These are phyloP conservation scores for Suillus subalutaceus DNA, from an alignment of 768 basidiomycete species.

Conservation along the genomic window DNA sequence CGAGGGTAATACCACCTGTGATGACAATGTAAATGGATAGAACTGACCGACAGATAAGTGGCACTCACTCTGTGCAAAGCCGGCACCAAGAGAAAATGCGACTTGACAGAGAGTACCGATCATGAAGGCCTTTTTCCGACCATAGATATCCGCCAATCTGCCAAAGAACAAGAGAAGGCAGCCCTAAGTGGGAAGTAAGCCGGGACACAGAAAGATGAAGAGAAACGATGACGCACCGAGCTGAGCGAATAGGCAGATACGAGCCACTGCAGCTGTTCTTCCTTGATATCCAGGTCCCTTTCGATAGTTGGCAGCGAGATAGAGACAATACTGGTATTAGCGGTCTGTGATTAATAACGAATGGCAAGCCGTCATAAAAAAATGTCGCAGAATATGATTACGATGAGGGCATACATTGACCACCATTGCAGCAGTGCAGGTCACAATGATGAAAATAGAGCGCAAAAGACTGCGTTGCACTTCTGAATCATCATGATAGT, in stretches of 20 bases:
- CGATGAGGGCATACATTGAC: constrained; percentile 31
- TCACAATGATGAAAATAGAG: constrained; percentile 33
- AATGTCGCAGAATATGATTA: not conserved
- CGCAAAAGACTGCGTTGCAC: constrained; percentile 26
- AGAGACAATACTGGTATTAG: constrained; percentile 44
- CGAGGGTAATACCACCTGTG: constrained; percentile 59
- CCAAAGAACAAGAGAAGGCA: constrained; percentile 80
- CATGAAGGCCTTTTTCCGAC: constrained; percentile 70
- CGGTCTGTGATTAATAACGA: constrained; percentile 21
- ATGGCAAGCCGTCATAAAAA: not conserved
- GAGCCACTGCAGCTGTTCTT: constrained; percentile 67
- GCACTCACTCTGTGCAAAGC: constrained; percentile 55
- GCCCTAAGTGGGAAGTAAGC: constrained; percentile 45
- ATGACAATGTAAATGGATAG: not conserved
- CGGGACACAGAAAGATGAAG: not conserved
- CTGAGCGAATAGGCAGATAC: constrained; percentile 68
- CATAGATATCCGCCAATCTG: constrained; percentile 78
- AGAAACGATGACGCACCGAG: constrained; percentile 45
- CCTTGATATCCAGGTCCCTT: constrained; percentile 48
- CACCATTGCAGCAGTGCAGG: constrained; percentile 44
- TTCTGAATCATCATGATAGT: not conserved
- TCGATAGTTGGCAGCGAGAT: constrained; percentile 59
- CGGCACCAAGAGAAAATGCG: constrained; percentile 64
- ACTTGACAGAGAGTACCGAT: constrained; percentile 57
- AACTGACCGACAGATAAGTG: not conserved